A percentile compares a stretch with the other conserved stretches of the same genome.
Evolutionary conservation across 306 rosid species (phyloP).

Genomic region (Cicer pinnatifidum): DNA sequence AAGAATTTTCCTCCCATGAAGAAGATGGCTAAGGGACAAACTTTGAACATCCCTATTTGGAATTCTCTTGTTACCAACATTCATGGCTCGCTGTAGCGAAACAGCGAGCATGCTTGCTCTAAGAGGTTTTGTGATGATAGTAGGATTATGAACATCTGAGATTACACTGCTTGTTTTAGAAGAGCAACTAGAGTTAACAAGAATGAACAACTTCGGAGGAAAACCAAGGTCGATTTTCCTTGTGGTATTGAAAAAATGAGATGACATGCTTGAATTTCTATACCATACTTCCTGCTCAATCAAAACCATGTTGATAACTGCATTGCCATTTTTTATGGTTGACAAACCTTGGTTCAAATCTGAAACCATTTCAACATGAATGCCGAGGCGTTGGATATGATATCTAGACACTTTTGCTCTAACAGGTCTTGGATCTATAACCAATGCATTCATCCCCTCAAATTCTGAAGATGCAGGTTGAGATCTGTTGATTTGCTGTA

Average conservation of each 20-base stretch:
- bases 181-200: slow-evolving; percentile 64
- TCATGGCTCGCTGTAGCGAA: slow-evolving; percentile 78
- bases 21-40: slow-evolving; percentile 72
- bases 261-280: slow-evolving; percentile 54
- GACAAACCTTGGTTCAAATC: slow-evolving; percentile 71
- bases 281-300: slow-evolving; percentile 92
- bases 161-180: slow-evolving; percentile 46
- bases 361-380: slow-evolving; percentile 68
- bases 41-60: slow-evolving; percentile 70
- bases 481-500: slow-evolving; percentile 61
- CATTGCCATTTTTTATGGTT: slow-evolving; percentile 50
- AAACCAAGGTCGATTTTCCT: slow-evolving; percentile 44
- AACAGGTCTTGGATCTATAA: slow-evolving; percentile 77
- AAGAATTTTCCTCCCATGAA: slow-evolving; percentile 78
- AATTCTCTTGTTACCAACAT: slow-evolving; percentile 66
- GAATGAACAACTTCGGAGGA: slow-evolving; percentile 74
- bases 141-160: slow-evolving; percentile 51
- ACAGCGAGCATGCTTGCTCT: slow-evolving; percentile 95
- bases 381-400: slow-evolving; percentile 87
- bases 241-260: slow-evolving; percentile 52
- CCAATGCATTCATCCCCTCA: slow-evolving; percentile 73
- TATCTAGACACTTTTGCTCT: slow-evolving; percentile 84
- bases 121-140: slow-evolving; percentile 72
- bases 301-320: slow-evolving; percentile 59
- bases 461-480: slow-evolving; percentile 66